Evolutionary conservation across 257 asterid species (phyloP).

Genomic region (Asclepias syriaca): DNA sequence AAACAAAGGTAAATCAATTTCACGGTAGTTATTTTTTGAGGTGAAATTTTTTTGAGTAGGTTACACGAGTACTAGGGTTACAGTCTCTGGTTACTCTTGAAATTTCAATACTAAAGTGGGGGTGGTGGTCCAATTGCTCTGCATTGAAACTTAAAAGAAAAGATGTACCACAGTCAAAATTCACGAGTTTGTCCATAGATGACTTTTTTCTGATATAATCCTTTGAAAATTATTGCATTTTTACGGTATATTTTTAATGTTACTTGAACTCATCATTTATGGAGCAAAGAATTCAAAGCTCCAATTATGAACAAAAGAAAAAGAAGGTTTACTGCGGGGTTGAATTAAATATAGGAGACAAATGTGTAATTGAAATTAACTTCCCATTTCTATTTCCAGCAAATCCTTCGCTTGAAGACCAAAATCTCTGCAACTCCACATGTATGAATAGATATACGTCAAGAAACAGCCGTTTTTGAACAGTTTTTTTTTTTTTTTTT

Average conservation of each 20-base stretch:
- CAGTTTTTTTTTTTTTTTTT: not conserved
- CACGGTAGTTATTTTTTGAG: too few species aligned
- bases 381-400: conserved; percentile 4
- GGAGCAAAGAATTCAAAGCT: not conserved
- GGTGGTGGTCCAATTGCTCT: not conserved
- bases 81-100: not conserved
- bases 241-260: too few species aligned
- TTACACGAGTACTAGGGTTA: too few species aligned
- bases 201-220: too few species aligned
- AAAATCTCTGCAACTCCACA: not conserved
- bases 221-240: too few species aligned
- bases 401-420: not conserved
- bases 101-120: not conserved
- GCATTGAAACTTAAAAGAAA: not conserved
- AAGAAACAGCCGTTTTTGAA: conserved; percentile 9
- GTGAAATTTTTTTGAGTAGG: not conserved
- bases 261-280: too few species aligned
- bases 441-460: not conserved
- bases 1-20: too few species aligned
- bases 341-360: not conserved
- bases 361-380: not conserved
- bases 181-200: too few species aligned
- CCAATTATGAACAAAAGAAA: not conserved
- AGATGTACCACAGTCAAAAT: not conserved
- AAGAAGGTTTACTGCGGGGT: not conserved